A percentile compares a stretch with the other conserved stretches of the same genome.
Conservation (phyloP, 2,329 filamentous ascomycete genomes). For the Paracamarosporium sp. region DNA sequence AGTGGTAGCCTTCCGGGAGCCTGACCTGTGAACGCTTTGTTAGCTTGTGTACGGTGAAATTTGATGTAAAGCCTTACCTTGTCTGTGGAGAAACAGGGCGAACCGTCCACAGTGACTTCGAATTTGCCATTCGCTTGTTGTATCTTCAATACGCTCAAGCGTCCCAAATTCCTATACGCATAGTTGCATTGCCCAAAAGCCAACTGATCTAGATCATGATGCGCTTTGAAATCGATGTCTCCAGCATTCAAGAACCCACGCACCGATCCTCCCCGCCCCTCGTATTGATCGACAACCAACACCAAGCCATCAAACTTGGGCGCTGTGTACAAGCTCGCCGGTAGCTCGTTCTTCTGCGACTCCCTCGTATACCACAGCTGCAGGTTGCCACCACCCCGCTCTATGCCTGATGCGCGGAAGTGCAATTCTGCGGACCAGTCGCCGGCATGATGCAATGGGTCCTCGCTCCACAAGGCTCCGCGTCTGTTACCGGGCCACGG, state of each 20-base stretch:
- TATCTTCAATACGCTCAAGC: slow-evolving; percentile 80
- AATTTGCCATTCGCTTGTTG: slow-evolving; percentile 71
- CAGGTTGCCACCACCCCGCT: slow-evolving; percentile 85
- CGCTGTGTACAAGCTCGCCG: slow-evolving; percentile 83
- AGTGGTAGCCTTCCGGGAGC: slow-evolving; percentile 80
- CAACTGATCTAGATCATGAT: slow-evolving; percentile 79
- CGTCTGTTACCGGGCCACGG: slow-evolving; percentile 84
- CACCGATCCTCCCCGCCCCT: slow-evolving; percentile 78
- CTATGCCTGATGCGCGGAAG: slow-evolving; percentile 85
- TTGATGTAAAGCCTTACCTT: slow-evolving; percentile 51
- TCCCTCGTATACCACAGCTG: slow-evolving; percentile 90
- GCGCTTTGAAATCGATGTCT: slow-evolving; percentile 75
- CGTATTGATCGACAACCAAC: slow-evolving; percentile 83
- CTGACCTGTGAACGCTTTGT: slow-evolving; percentile 61
- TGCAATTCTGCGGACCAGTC: slow-evolving; percentile 85
- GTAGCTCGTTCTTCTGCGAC: slow-evolving; percentile 69
- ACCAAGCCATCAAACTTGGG: slow-evolving; percentile 89
- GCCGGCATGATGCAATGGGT: slow-evolving; percentile 62
- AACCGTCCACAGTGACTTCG: slow-evolving; percentile 80
- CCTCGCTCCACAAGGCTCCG: slow-evolving; percentile 81
- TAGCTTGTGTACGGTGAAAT: background rate
- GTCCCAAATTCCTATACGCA: slow-evolving; percentile 87
- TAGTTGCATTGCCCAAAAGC: slow-evolving; percentile 95
- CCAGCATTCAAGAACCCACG: slow-evolving; percentile 96
- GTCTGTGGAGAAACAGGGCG: slow-evolving; percentile 81